Evolutionary conservation across 1,139 yeast genomes (phyloP).

Genomic region (Blastobotrys malaysiensis): DNA sequence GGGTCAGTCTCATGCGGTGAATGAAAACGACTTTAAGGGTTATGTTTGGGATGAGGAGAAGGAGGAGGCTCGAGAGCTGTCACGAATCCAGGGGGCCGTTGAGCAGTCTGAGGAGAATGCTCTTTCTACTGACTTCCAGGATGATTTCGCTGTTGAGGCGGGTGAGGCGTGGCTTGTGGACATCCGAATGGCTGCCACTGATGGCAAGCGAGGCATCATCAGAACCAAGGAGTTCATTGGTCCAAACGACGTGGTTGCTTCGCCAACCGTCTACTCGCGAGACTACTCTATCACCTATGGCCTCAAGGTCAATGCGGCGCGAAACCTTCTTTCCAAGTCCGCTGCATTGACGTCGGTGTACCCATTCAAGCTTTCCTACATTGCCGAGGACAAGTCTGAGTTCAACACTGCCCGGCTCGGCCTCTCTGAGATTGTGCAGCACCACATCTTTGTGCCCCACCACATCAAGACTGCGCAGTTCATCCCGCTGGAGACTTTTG

Average conservation of each 20-base stretch:
- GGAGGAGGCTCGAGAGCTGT: conserved; percentile 59
- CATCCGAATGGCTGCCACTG: conserved; percentile 68
- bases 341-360: conserved; percentile 77
- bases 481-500: conserved; percentile 60
- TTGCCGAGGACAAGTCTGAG: conserved; percentile 24
- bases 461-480: conserved; percentile 70
- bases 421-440: conserved; percentile 71
- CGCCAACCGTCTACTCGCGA: conserved; percentile 71
- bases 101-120: conserved; percentile 17
- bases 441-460: conserved; percentile 70
- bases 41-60: conserved; percentile 85
- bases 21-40: conserved; percentile 88
- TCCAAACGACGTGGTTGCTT: conserved; percentile 24
- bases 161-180: conserved; percentile 90
- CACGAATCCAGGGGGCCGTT: conserved; percentile 15
- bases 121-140: conserved; percentile 13
- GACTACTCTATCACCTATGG: conserved; percentile 79
- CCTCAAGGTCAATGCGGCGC: conserved; percentile 68
- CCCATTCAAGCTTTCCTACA: conserved; percentile 68
- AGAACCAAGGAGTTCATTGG: conserved; percentile 28
- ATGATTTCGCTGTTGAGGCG: conserved; percentile 58
- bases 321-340: conserved; percentile 62
- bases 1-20: conserved; percentile 90
- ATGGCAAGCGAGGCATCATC: conserved; percentile 29
- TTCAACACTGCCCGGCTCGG: conserved; percentile 63